phyloP scores from a whole-genome alignment of 2,329 filamentous ascomycete species.

The Scedosporium aurantiacum region DNA sequence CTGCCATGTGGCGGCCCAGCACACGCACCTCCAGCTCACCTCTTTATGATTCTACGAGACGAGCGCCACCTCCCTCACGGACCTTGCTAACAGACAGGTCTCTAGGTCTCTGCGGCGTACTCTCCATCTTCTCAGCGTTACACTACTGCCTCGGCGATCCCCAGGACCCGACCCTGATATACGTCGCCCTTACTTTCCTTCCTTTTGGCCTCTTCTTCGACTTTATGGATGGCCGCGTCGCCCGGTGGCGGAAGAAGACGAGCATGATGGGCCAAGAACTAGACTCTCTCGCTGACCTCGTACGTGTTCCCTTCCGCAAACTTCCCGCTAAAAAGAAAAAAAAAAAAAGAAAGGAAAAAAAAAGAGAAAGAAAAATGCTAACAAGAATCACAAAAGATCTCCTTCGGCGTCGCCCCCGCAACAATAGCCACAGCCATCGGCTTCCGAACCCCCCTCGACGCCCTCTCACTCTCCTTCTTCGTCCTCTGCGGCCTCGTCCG shows the following conservation, averaged over 20 bases:
- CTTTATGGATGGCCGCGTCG: slow-evolving; percentile 94
- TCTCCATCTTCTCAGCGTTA: slow-evolving; percentile 92
- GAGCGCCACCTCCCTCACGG: no score
- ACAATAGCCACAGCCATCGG: slow-evolving; percentile 81
- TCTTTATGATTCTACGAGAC: no score
- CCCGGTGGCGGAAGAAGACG: slow-evolving; percentile 92
- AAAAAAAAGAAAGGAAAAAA: not conserved
- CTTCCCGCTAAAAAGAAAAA: not conserved
- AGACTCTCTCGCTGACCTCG: slow-evolving; percentile 88
- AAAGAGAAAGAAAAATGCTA: not conserved
- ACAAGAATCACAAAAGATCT: slow-evolving; percentile 50
- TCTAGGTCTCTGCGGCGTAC: slow-evolving; percentile 69
- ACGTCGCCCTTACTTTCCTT: slow-evolving; percentile 74
- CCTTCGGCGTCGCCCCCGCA: slow-evolving; percentile 86
- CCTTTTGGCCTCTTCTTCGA: slow-evolving; percentile 95
- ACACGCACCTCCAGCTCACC: no score
- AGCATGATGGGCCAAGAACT: slow-evolving; percentile 97
- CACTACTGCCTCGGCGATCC: slow-evolving; percentile 77
- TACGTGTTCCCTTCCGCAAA: slow-evolving; percentile 31
- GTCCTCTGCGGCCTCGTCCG: slow-evolving; percentile 90
- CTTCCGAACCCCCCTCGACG: slow-evolving; percentile 73
- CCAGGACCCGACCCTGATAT: slow-evolving; percentile 56
- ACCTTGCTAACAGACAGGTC: not conserved
- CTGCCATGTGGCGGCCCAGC: not conserved
- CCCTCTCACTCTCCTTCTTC: slow-evolving; percentile 71